phyloP scores from a whole-genome alignment of 352 stramenopile species.

The Phytophthora idaei region DNA sequence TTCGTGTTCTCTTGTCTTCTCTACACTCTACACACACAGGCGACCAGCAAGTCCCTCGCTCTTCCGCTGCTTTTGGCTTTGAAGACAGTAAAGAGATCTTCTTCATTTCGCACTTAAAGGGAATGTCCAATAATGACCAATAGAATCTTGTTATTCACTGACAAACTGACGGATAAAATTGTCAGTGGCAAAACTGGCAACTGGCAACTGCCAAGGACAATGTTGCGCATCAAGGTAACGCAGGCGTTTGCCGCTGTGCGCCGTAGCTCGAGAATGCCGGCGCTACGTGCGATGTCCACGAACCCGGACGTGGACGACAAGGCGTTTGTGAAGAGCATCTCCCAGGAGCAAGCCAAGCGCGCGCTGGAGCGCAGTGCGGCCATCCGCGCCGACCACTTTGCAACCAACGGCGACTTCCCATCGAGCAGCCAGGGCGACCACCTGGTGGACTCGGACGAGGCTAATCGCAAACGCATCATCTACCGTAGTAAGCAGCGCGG shows the following conservation, averaged over 20 bases:
- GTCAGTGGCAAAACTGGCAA: neutral
- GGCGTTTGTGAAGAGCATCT: slow-evolving; percentile 58
- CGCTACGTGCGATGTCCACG: slow-evolving; percentile 39
- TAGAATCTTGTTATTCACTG: neutral
- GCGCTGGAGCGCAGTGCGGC: slow-evolving; percentile 56
- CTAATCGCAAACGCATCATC: slow-evolving; percentile 92
- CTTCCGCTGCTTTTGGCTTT: slow-evolving; percentile 18
- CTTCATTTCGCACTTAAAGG: slow-evolving; percentile 17
- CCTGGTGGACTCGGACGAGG: slow-evolving; percentile 57
- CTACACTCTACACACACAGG: slow-evolving; percentile 1
- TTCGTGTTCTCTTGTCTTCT: neutral
- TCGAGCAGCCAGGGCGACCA: slow-evolving; percentile 57
- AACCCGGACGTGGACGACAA: slow-evolving; percentile 50
- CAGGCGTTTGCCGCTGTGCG: neutral
- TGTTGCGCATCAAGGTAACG: slow-evolving; percentile 15
- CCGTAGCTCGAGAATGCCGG: neutral
- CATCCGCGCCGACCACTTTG: slow-evolving; percentile 66
- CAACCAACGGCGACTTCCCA: slow-evolving; percentile 47
- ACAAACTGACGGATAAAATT: neutral
- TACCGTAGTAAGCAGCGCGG: slow-evolving; percentile 96
- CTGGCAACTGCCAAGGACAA: neutral
- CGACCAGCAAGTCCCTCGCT: neutral
- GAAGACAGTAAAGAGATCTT: slow-evolving; percentile 27
- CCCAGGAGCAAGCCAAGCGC: slow-evolving; percentile 53
- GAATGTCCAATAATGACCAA: slow-evolving; percentile 12